Base-by-base conservation (phyloP, 1,284 basidiomycete genomes). In the Rhizoctonia solani region DNA sequence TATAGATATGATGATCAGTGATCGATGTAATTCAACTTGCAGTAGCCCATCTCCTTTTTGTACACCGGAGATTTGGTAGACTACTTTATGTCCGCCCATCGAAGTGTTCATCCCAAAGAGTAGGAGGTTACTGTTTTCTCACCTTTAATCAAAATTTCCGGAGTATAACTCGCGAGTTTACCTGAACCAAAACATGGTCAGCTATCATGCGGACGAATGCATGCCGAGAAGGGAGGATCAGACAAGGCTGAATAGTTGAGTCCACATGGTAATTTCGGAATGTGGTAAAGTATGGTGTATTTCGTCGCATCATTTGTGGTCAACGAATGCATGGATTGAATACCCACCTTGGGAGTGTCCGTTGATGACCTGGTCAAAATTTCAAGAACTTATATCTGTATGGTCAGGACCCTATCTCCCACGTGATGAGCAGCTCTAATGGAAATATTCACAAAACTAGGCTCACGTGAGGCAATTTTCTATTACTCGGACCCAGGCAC, bases 231-330 rank as follows among this genome's bases (percentile, higher is more conserved):
- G 25, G 3, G 32, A 50, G 58, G 47, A 63, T 63, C 58, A 63
- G 58, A 63, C 58, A 63, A 63, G 58, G 58, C 58, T 63, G 58
- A 63, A 63, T 50, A 16, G 41, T 52, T 58, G 29, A 39, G 58
- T 63, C 58, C 50, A 63, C 58, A 63, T 19, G n/a, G 46, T 21
- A 16, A n/a, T 8, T 27, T 63, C 46, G 50, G 58, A 63, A 63
- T 63, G 58, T 63, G 58, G 58, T 63, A 63, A 63, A 63, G 58
- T 63, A 63, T 63, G 58, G 58, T 52, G 42, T 63, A 30, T 34
- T 39, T 49, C 52, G 46, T 63, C 46, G 58, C 58, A 63, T 63
- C 58, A 63, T 39, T 41, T 63, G 58, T 49, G 23, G 47, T 14
- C 19, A 41, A n/a, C 4, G 8, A 6, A 46, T 5, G 21, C 5